These are phyloP conservation scores for Carex kokanica DNA, from an alignment of 176 grass and related monocot species.

Conservation along the genomic window DNA sequence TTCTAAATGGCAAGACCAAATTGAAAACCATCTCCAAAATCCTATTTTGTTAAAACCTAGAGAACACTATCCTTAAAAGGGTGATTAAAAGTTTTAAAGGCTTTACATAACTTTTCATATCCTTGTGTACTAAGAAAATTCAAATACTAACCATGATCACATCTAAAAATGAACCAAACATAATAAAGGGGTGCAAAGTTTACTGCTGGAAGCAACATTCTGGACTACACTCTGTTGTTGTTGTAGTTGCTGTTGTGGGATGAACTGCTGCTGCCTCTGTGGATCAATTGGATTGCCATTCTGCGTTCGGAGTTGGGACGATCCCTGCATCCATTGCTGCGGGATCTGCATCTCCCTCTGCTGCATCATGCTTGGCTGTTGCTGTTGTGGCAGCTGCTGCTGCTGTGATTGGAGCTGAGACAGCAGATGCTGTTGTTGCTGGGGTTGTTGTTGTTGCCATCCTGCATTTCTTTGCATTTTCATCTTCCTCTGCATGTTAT, in stretches of 20 bases:
- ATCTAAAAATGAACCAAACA: neutral
- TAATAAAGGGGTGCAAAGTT: constrained; percentile 31
- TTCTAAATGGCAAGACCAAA: neutral
- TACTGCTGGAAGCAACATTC: constrained; percentile 91
- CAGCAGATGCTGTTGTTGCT: constrained; percentile 57
- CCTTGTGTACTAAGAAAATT: neutral
- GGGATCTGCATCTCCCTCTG: neutral
- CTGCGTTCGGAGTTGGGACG: constrained; percentile 53
- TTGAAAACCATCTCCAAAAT: neutral
- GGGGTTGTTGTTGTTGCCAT: constrained; percentile 50
- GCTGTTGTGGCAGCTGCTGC: constrained; percentile 62
- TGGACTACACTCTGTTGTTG: constrained; percentile 44
- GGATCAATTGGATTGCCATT: constrained; percentile 43
- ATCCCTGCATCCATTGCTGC: constrained; percentile 54
- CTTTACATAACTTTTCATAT: neutral
- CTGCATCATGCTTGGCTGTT: constrained; percentile 25
- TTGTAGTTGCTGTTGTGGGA: constrained; percentile 29
- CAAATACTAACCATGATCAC: neutral
- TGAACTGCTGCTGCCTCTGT: constrained; percentile 49
- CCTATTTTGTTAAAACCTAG: neutral
- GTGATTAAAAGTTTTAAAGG: neutral
- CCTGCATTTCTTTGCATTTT: constrained; percentile 35
- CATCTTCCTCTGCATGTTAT: constrained; percentile 20
- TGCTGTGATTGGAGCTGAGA: constrained; percentile 67
- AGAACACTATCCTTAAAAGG: neutral